Evolutionary conservation across 441 rosid genomes (phyloP), one percentile per base, ranked within the genome.

Genomic region (Erysimum cheiri): DNA sequence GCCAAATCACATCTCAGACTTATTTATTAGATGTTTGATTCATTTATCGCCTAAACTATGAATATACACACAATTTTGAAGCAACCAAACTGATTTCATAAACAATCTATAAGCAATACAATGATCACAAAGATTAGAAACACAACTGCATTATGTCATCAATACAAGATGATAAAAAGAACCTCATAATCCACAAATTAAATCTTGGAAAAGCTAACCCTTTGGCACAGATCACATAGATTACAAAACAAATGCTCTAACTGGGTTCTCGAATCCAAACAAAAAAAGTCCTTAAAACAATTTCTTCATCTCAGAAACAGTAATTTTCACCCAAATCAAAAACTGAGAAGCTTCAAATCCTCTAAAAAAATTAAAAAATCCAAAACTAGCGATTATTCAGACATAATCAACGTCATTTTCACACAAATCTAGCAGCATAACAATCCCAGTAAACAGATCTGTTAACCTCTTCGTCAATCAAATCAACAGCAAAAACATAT

Each of bases 401-500:
- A 9, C 2, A 60, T 8, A 11, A 70, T 29, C 9, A 46, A 65
- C 61, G 8, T 22, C 71, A 59, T 15, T 48, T 58, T 6, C 5
- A 10, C 60, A 57, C 1, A 65, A 39, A 49, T 48, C 48, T 50
- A 10, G 60, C 32, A 59, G 12, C 29, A 24, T 24, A 50, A 37
- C 17, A 73, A 52, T 41, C 14, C 6, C 0, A 66, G 58, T 47
- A 22, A 58, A 36, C 65, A 58, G 26, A 56, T 68, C 55, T 53
- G 0, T 31, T 44, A 3, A 31, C n/a, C 57, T 35, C n/a, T 40
- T 52, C 56, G 6, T 54, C 54, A 29, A 64, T 24, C 43, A 64
- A 19, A 43, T 36, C 41, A 56, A 44, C 49, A 72, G 57, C 49
- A 14, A 28, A 3, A 37, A 59, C 31, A 71, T 43, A 58, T 11